Evolutionary conservation across 2,329 filamentous ascomycete genomes (phyloP).

Genomic region (Cladosporium sp.): DNA sequence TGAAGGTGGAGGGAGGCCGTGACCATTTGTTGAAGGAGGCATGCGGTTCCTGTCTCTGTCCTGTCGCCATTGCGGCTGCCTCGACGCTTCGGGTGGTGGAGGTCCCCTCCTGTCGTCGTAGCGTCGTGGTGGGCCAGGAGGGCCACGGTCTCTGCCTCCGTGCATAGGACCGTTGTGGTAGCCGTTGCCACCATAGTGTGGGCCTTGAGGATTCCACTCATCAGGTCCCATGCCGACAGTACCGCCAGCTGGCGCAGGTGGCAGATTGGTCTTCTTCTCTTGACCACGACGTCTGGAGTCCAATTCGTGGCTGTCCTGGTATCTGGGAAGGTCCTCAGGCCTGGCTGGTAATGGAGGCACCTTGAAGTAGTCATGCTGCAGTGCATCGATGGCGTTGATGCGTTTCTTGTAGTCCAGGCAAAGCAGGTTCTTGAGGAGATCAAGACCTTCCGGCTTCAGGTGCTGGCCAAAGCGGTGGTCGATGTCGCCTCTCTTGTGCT

Average conservation of each 20-base stretch:
- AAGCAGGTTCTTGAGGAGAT: slow-evolving; percentile 75
- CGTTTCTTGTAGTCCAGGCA: slow-evolving; percentile 84
- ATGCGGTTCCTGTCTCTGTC: not conserved
- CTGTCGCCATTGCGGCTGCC: slow-evolving; percentile 1
- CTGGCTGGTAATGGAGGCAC: slow-evolving; percentile 71
- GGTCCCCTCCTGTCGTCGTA: slow-evolving; percentile 27
- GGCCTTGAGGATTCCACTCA: slow-evolving; percentile 48
- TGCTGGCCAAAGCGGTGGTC: slow-evolving; percentile 60
- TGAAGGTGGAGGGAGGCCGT: slow-evolving; percentile 22
- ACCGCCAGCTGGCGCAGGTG: slow-evolving; percentile 86
- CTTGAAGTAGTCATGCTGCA: slow-evolving; percentile 89
- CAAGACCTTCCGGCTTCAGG: slow-evolving; percentile 62
- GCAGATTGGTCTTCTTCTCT: slow-evolving; percentile 75
- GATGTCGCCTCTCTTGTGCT: slow-evolving; percentile 60
- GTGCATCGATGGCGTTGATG: slow-evolving; percentile 88
- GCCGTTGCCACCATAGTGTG: slow-evolving; percentile 19
- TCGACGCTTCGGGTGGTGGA: slow-evolving; percentile 9
- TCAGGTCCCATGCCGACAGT: slow-evolving; percentile 72
- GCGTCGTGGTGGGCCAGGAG: slow-evolving; percentile 26
- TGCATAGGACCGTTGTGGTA: slow-evolving; percentile 23
- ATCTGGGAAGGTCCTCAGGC: slow-evolving; percentile 82
- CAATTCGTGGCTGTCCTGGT: slow-evolving; percentile 95
- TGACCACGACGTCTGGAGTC: slow-evolving; percentile 80
- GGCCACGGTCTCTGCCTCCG: slow-evolving; percentile 36
- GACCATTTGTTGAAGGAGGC: not conserved